Evolutionary conservation across 2,329 filamentous ascomycete species (phyloP).

Genomic region (Ampelomyces quisqualis): DNA sequence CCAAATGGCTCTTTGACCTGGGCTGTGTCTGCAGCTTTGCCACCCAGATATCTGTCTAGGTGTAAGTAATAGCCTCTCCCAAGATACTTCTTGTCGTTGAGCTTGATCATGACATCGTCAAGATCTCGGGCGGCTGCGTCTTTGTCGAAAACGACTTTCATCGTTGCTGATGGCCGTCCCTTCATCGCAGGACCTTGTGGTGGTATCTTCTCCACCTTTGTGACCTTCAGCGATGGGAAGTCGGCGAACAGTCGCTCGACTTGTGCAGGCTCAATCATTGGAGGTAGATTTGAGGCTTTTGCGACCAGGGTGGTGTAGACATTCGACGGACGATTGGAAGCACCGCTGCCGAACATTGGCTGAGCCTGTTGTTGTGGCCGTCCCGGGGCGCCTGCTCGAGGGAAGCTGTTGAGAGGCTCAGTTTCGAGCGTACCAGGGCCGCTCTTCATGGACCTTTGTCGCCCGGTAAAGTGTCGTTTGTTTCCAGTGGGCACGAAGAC

Average conservation of each 20-base stretch:
- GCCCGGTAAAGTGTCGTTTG: slow-evolving; percentile 35
- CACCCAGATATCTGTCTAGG: slow-evolving; percentile 36
- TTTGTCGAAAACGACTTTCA: slow-evolving; percentile 40
- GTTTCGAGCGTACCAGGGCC: slow-evolving; percentile 36
- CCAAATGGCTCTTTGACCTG: slow-evolving; percentile 33
- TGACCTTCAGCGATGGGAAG: slow-evolving; percentile 36
- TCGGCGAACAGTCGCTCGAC: slow-evolving; percentile 35
- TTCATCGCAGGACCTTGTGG: slow-evolving; percentile 20
- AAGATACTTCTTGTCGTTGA: slow-evolving; percentile 40
- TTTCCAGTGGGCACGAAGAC: slow-evolving; percentile 32
- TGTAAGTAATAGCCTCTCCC: slow-evolving; percentile 39
- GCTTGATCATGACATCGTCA: slow-evolving; percentile 33
- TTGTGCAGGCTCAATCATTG: slow-evolving; percentile 22
- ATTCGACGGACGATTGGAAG: slow-evolving; percentile 21
- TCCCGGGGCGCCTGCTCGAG: slow-evolving; percentile 14
- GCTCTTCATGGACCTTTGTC: slow-evolving; percentile 34
- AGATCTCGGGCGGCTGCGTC: slow-evolving; percentile 30
- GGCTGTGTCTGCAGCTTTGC: slow-evolving; percentile 23
- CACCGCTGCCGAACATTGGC: slow-evolving; percentile 17
- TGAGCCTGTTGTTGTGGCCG: slow-evolving; percentile 17
- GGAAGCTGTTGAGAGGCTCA: slow-evolving; percentile 25
- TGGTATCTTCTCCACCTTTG: slow-evolving; percentile 32
- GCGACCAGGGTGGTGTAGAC: slow-evolving; percentile 34
- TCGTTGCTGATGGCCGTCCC: slow-evolving; percentile 27
- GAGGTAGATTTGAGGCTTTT: slow-evolving; percentile 38